Evolutionary conservation across 1,284 basidiomycete genomes (phyloP).

Genomic region (Ceratobasidium sp.): DNA sequence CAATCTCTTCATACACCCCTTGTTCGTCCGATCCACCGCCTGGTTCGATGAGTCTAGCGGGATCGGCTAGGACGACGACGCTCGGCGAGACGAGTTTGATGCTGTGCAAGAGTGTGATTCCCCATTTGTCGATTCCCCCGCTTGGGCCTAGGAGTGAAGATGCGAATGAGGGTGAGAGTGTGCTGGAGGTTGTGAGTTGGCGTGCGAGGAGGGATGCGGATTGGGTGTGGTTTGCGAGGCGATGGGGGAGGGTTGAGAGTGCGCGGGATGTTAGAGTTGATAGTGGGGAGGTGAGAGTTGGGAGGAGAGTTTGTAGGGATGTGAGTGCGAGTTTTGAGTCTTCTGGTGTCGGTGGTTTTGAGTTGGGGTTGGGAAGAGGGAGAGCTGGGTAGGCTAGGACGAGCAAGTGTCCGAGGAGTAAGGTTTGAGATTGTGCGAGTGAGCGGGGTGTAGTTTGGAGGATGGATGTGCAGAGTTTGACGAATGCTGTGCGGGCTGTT

Average conservation of each 20-base stretch:
- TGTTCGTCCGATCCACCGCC: background rate
- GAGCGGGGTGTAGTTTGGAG: conserved; percentile 69
- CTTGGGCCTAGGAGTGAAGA: conserved; percentile 80
- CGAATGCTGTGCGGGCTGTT: conserved; percentile 70
- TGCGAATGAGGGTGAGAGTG: conserved; percentile 63
- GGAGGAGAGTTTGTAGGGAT: conserved; percentile 61
- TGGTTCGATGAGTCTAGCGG: conserved; percentile 49
- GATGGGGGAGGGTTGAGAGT: conserved; percentile 72
- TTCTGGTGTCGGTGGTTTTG: conserved; percentile 70
- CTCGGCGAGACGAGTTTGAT: conserved; percentile 74
- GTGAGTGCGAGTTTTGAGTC: conserved; percentile 66
- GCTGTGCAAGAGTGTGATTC: conserved; percentile 81
- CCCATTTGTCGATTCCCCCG: conserved; percentile 90
- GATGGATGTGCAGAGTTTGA: conserved; percentile 68
- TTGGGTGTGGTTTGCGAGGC: conserved; percentile 73
- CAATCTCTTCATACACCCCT: conserved; percentile 5
- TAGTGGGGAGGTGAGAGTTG: conserved; percentile 68
- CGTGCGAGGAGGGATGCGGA: conserved; percentile 52
- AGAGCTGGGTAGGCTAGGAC: conserved; percentile 71
- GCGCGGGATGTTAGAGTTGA: conserved; percentile 74
- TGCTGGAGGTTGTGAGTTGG: conserved; percentile 52
- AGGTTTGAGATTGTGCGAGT: conserved; percentile 72
- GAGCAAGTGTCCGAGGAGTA: conserved; percentile 78
- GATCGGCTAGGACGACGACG: conserved; percentile 54
- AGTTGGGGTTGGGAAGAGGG: conserved; percentile 54